Evolutionary conservation across 179 eudicot genomes (phyloP).

Genomic region (Patellifolia procumbens): DNA sequence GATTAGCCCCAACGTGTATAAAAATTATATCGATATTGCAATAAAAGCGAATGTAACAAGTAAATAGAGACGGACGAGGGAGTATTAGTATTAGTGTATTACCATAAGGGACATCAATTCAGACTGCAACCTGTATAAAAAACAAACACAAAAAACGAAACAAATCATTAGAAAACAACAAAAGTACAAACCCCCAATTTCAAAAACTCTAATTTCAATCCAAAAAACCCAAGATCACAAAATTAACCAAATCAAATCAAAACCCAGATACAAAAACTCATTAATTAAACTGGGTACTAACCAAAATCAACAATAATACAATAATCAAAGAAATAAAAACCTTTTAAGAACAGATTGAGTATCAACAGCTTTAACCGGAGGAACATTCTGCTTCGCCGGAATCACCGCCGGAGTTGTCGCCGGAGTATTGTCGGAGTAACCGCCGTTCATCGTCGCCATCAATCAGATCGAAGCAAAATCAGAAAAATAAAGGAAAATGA

Average conservation of each 20-base stretch:
- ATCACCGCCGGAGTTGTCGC: constrained; percentile 30
- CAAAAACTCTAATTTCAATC: constrained; percentile 25
- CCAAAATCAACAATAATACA: neutral
- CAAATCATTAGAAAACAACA: neutral
- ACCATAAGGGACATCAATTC: constrained; percentile 98
- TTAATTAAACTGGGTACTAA: neutral
- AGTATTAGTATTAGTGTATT: too few relatives aligned
- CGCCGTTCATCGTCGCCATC: constrained; percentile 54
- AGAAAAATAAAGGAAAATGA: too few relatives aligned
- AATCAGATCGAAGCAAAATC: constrained; percentile 1
- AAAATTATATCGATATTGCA: too few relatives aligned
- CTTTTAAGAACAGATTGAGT: constrained; percentile 85
- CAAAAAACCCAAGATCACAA: neutral
- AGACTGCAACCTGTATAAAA: constrained; percentile 73
- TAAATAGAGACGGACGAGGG: too few relatives aligned
- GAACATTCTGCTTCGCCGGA: constrained; percentile 49
- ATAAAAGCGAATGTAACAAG: too few relatives aligned
- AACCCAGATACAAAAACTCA: constrained; percentile 16
- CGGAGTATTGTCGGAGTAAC: constrained; percentile 52
- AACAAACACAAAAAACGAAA: constrained; percentile 7
- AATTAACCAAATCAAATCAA: constrained; percentile 3
- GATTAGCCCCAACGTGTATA: too few relatives aligned
- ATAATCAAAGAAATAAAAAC: constrained; percentile 24
- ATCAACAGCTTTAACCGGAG: constrained; percentile 52
- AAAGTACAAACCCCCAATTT: neutral